Evolutionary conservation across 345 rosid genomes (phyloP), one percentile per base, ranked within the genome.

Genomic region (Ricinus communis): DNA sequence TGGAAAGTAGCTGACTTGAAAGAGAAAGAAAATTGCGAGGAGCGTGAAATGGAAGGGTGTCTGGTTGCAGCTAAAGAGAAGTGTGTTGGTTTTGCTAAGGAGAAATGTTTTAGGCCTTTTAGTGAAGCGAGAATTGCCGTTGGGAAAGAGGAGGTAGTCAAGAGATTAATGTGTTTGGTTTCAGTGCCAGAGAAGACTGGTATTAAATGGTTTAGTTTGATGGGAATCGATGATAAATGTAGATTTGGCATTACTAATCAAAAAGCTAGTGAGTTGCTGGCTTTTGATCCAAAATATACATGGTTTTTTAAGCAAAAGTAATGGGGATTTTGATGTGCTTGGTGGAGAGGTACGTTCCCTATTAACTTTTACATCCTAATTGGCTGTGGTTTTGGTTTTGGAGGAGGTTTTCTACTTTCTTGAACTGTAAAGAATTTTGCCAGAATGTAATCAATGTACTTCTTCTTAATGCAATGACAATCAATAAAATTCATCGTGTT

Each of bases 11-110:
- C 66, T 24, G 85, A 86, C 57, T 77, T 84, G 76, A 86, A 75
- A 75, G 93, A 85, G 65, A 76, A 91, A 65, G 98, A 88, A 65
- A 82, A 38, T 50, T 90, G 97, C 79, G 98, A 94, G 75, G 90
- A 74, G 71, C 86, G 86, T 41, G 97, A 90, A 65, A 86, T 90
- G 87, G 80, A 82, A 68, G 82, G 66, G 3, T 94, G 97, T 71
- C 71, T 90, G 69, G 83, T 46, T 28, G 85, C 83, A 1, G 88
- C 91, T 8, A 85, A 82, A 72, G 89, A 74, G 47, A 94, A 90
- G 83, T 94, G 96, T 50, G 77, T 72, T 0, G 85, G 69, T 3
- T 87, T 90, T 68, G 97, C 97, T 16, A 85, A 66, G 76, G 87
- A 75, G 16, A 89, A 82, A 76, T 86, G 96, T 61, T 62, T 36